phyloP scores from a whole-genome alignment of 1,139 yeast species.

The Arxiozyma heterogenica region DNA sequence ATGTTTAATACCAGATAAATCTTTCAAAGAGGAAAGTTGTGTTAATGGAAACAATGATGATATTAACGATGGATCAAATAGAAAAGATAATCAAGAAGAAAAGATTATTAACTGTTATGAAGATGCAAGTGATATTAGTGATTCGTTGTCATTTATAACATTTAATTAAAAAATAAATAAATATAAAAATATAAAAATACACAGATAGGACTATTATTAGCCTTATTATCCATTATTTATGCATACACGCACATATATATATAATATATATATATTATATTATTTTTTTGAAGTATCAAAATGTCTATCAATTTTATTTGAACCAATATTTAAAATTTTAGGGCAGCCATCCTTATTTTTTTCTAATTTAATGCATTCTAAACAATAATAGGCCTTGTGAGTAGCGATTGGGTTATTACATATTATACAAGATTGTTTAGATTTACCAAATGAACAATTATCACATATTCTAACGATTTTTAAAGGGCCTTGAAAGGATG shows the following conservation, averaged over 20 bases:
- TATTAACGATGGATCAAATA: neutral
- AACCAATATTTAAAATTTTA: conserved; percentile 68
- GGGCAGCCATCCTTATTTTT: conserved; percentile 94
- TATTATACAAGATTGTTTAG: conserved; percentile 56
- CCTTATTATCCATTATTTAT: neutral
- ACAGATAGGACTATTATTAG: neutral
- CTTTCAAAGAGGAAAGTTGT: neutral
- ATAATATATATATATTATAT: neutral
- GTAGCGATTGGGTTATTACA: conserved; percentile 51
- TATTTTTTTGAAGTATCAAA: conserved; percentile 34
- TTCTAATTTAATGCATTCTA: conserved; percentile 71
- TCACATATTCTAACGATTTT: conserved; percentile 66
- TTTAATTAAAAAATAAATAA: neutral
- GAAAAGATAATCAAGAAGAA: neutral
- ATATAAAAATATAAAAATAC: no score
- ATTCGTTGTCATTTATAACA: conserved; percentile 1
- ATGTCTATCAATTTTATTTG: conserved; percentile 58
- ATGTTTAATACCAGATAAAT: neutral
- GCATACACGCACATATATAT: neutral
- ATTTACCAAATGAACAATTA: conserved; percentile 72
- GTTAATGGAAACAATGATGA: neutral
- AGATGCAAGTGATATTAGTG: neutral
- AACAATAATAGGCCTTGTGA: conserved; percentile 69
- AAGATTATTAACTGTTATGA: neutral
- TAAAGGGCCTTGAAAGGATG: neutral